A percentile compares a stretch with the other conserved stretches of the same genome.
phyloP scores from a whole-genome alignment of 2,329 filamentous ascomycete species.

The Cladosporium sphaerospermum region DNA sequence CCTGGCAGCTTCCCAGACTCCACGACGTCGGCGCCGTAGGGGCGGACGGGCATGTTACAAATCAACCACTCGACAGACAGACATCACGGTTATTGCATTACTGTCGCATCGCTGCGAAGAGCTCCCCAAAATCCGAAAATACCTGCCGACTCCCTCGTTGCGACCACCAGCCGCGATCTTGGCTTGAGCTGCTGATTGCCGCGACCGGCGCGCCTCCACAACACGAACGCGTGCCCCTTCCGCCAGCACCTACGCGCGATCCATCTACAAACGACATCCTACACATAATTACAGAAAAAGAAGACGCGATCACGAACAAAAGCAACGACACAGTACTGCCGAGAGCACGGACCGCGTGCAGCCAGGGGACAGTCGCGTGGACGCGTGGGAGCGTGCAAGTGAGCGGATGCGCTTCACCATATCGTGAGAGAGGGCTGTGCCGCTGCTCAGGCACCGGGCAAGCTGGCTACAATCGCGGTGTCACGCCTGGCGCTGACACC shows the following conservation, averaged over 20 bases:
- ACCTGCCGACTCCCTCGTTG: not conserved
- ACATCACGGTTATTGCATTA: not conserved
- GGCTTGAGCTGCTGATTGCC: not conserved
- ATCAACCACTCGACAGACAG: conserved; percentile 1
- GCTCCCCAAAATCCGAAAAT: conserved; percentile 3
- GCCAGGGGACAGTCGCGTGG: not conserved
- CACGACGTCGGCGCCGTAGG: not conserved
- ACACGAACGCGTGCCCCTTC: not conserved
- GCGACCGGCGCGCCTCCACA: conserved; percentile 5
- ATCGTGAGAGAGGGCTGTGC: conserved; percentile 3
- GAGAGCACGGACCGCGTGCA: too few species aligned
- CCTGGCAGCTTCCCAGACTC: not conserved
- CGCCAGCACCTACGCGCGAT: not conserved
- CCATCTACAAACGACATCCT: not conserved
- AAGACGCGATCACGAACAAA: not conserved
- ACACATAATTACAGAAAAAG: not conserved
- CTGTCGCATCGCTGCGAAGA: conserved; percentile 2
- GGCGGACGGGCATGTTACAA: conserved; percentile 2
- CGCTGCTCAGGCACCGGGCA: conserved; percentile 13
- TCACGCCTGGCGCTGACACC: conserved; percentile 28
- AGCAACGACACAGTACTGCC: not conserved
- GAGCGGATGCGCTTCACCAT: conserved; percentile 7
- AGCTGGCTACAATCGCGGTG: conserved; percentile 29
- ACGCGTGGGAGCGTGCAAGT: not conserved
- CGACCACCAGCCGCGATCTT: conserved; percentile 1